Percentiles rank a stretch among this genome's conserved stretches.
Evolutionary conservation across 129 eudicot species (phyloP).

Genomic region (Helianthus tuberosus): DNA sequence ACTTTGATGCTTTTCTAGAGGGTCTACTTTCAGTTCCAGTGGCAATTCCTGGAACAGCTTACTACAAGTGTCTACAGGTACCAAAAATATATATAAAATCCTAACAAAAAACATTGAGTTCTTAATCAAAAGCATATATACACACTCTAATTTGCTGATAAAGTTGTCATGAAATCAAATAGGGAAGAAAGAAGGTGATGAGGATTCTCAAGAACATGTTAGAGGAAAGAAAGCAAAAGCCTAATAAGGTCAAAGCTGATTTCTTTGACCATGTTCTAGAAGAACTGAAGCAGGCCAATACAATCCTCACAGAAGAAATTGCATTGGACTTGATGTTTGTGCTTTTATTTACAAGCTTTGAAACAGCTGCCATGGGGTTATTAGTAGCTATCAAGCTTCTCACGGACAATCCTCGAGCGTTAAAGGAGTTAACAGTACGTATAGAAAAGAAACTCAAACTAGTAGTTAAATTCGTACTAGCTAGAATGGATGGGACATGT

Average conservation of each 20-base stretch:
- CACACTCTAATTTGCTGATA: too few species aligned
- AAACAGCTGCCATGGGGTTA: constrained; percentile 67
- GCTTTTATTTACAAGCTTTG: constrained; percentile 81
- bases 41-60: constrained; percentile 94
- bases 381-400: constrained; percentile 63
- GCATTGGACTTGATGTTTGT: constrained; percentile 79
- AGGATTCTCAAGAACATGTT: constrained; percentile 58
- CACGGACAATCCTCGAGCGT: constrained; percentile 53
- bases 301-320: constrained; percentile 68
- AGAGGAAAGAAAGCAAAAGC: constrained; percentile 43
- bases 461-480: too few species aligned
- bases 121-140: too few species aligned
- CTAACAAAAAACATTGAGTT: too few species aligned
- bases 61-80: constrained; percentile 89
- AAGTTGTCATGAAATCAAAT: too few species aligned
- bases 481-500: too few species aligned
- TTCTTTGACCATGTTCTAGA: constrained; percentile 71
- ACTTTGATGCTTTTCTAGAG: constrained; percentile 72
- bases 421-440: constrained; percentile 57
- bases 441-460: too few species aligned
- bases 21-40: constrained; percentile 89
- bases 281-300: constrained; percentile 54
- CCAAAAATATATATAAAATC: too few species aligned
- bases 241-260: constrained; percentile 38
- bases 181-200: constrained; percentile 79